Base-by-base conservation (phyloP, 1,284 basidiomycete genomes). In the Erythrobasidium hasegawianum region DNA sequence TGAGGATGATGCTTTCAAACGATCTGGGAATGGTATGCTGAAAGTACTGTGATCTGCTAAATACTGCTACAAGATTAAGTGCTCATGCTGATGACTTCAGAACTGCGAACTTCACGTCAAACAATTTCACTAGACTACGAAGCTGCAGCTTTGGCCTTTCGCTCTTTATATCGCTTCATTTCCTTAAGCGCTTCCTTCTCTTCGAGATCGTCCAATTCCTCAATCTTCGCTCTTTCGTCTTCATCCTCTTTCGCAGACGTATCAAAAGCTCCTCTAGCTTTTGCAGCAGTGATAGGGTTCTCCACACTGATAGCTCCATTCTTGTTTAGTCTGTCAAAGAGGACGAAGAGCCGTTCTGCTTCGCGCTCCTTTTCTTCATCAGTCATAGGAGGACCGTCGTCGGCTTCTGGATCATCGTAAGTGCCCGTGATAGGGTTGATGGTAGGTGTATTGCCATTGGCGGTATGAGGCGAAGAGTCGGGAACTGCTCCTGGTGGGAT, bases 361-460 rank as follows among this genome's bases (percentile, higher is more conserved):
- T 97, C 93, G 14, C 80, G 80, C 75, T 94, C 89, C 76, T 92
- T 93, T 80, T 96, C 91, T 74, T 92, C 91, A 20, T 92, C 86
- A 0, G 88, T 87, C 90, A 96, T 92, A 47, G 86, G 83, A 7
- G 72, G 72, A 20, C 77, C 60, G 7, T 47, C 50, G 26, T 62
- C 53, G 2, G 52, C 26, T 11, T 60, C n/a, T 8, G 78, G 77
- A 2, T 43, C 57, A 64, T 83, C 79, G 16, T 80, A 81, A 16
- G 83, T 83, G 18, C 87, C 89, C 0, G 88, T 92, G 74, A 91
- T 90, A 0, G 89, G 88, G 75, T 91, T 87, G 73, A 90, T 85
- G 16, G 49, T 47, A 56, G 47, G 68, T 26, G 50, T 1, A 13
- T 57, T 26, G 9, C 60, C 33, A 64, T 50, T 26, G 5, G 52